phyloP scores from a whole-genome alignment of 164 flowering plant species.

The Vitis amurensis region DNA sequence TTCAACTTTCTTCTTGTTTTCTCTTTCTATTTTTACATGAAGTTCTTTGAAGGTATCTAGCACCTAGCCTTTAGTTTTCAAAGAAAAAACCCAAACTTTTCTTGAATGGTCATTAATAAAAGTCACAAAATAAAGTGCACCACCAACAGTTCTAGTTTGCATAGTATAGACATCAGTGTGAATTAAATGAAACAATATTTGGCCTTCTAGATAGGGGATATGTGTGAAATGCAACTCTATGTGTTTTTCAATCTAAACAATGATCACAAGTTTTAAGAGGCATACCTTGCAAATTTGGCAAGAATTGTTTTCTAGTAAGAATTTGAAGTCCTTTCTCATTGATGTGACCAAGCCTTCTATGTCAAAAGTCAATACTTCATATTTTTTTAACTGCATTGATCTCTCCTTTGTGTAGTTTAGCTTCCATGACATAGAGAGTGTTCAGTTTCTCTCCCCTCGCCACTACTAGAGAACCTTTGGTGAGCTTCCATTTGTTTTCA shows the following conservation, averaged over 20 bases:
- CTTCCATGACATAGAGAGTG: background rate
- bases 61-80: no score
- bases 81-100: no score
- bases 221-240: no score
- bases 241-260: no score
- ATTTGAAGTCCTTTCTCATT: background rate
- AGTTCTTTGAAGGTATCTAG: no score
- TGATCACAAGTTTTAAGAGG: no score
- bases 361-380: background rate
- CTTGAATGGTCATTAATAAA: no score
- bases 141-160: no score
- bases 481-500: background rate
- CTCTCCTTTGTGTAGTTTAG: background rate
- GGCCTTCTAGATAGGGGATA: background rate
- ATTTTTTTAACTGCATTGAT: background rate
- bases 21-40: no score
- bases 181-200: background rate
- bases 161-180: background rate
- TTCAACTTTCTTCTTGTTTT: no score
- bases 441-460: background rate
- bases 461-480: background rate
- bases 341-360: background rate
- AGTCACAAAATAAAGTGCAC: no score
- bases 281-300: background rate
- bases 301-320: background rate